Evolutionary conservation across 2,329 filamentous ascomycete species (phyloP).

Genomic region (Microascus cirrosus): DNA sequence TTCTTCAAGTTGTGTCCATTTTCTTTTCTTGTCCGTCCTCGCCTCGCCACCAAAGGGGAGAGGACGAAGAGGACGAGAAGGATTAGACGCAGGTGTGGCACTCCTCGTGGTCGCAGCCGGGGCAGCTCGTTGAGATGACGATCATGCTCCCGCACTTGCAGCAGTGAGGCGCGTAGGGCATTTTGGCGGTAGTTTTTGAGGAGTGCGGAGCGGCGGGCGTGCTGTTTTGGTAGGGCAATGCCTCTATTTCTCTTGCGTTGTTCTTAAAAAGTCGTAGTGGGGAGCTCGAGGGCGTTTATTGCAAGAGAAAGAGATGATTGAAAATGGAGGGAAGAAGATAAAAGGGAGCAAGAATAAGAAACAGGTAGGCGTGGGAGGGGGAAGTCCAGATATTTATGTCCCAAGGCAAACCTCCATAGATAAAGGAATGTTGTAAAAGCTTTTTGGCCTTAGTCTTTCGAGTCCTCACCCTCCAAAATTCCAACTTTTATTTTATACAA

Average conservation of each 20-base stretch:
- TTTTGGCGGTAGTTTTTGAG: slow-evolving; percentile 10
- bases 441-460: too few relatives aligned
- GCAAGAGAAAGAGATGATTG: neutral
- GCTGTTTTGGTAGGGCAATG: neutral
- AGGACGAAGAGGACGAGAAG: neutral
- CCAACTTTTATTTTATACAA: neutral
- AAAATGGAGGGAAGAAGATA: neutral
- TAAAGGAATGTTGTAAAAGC: too few relatives aligned
- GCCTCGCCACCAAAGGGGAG: too few relatives aligned
- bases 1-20: neutral
- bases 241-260: too few relatives aligned
- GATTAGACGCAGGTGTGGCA: slow-evolving; percentile 29
- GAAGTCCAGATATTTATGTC: neutral
- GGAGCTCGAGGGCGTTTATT: neutral
- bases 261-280: neutral
- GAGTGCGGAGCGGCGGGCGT: too few relatives aligned
- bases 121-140: slow-evolving; percentile 44
- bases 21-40: neutral
- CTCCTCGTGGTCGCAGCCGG: slow-evolving; percentile 36
- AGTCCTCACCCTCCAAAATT: too few relatives aligned
- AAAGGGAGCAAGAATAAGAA: neutral
- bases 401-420: too few relatives aligned
- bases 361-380: neutral
- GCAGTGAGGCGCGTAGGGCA: slow-evolving; percentile 39
- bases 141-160: slow-evolving; percentile 44